Conservation (phyloP, 768 basidiomycete genomes). For the Psilocybe azurescens region DNA sequence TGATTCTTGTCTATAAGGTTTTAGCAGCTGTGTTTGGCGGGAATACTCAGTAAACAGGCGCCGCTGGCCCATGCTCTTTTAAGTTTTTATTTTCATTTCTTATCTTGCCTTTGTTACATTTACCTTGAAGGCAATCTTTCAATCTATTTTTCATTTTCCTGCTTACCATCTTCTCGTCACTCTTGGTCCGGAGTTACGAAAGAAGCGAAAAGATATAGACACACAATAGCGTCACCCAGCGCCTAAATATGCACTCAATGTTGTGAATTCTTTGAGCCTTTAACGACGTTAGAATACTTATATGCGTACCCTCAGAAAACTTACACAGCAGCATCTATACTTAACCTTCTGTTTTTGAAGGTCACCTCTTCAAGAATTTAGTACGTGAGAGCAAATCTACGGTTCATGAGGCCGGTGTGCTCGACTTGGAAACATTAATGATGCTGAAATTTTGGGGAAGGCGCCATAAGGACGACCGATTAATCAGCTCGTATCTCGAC, state of each 20-base stretch:
- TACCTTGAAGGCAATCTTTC: neutral
- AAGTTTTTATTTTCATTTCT: neutral
- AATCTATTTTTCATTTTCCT: too few species aligned
- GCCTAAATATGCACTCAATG: neutral
- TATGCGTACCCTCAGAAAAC: neutral
- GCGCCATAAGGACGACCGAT: constrained; percentile 19
- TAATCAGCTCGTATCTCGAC: constrained; percentile 12
- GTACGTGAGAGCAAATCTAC: neutral
- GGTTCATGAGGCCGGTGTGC: neutral
- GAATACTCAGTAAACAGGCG: constrained; percentile 13
- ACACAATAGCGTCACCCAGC: constrained; percentile 3
- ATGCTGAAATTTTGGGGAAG: constrained; percentile 7
- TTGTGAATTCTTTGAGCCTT: neutral
- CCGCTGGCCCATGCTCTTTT: neutral
- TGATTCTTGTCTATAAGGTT: constrained; percentile 66
- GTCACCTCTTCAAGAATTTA: neutral
- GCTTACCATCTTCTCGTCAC: too few species aligned
- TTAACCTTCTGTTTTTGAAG: neutral
- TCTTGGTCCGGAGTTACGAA: too few species aligned
- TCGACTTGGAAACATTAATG: neutral
- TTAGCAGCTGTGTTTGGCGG: constrained; percentile 36
- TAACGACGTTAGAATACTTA: neutral
- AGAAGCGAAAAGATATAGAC: too few species aligned
- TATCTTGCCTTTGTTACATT: neutral
- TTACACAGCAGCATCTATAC: too few species aligned